Evolutionary conservation across 2,329 filamentous ascomycete genomes (phyloP), one percentile per base, ranked within the genome.

Genomic region (Cryphonectria parasitica): DNA sequence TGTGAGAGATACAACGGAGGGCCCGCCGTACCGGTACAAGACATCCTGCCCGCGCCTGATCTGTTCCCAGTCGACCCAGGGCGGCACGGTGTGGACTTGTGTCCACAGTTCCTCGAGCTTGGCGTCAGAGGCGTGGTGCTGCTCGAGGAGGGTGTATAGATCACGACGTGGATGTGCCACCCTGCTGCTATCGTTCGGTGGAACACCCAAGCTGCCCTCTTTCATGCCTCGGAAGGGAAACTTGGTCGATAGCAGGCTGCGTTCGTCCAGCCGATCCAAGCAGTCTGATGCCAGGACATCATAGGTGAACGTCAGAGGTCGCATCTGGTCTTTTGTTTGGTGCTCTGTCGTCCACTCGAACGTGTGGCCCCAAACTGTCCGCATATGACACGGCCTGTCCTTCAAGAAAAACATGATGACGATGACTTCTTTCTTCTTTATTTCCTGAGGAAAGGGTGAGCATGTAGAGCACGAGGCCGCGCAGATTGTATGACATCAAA

Each of bases 51-150:
- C 92, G 75, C 92, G 84, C 71, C 86, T 83, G 69, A 95, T 90
- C 77, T 94, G 91, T 1, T 86, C 86, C 92, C 91, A 95, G 77
- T 94, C 89, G 2, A 95, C 92, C 91, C 92, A 95, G 0, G 87
- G 83, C 0, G 92, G 92, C 4, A 93, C 80, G 0, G 86, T 89
- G 70, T 89, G 90, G 69, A 92, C 83, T 76, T 94, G 84, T 0
- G 80, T 78, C 92, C 92, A 95, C 11, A 95, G 81, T 68, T 85
- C 75, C 1, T 77, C 75, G 2, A 87, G 80, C 54, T 87, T 85
- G 34, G 86, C 81, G 74, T 95, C 87, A 7, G 83, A 81, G 2
- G 80, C 77, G 13, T 84, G 82, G 77, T 94, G 83, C 7, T 90
- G 84, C 75, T 83, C 80, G 1, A 95, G 80, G 11, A 93, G 79